Evolutionary conservation across 2,329 filamentous ascomycete species (phyloP).

Genomic region (Phyllosticta paracitricarpa): DNA sequence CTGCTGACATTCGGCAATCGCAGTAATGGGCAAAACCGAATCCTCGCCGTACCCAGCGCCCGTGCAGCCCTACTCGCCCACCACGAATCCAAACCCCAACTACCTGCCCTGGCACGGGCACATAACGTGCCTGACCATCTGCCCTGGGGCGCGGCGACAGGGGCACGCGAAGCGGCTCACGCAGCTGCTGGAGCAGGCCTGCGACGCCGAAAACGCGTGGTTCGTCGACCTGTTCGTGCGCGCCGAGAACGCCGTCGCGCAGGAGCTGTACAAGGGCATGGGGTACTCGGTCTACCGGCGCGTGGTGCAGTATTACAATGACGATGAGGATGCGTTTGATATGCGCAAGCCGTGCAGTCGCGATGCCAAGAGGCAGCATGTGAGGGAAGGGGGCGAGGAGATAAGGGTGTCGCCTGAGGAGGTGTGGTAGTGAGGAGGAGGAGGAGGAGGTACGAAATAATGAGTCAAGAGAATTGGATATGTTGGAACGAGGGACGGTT

Average conservation of each 20-base stretch:
- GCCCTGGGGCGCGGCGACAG: constrained; percentile 72
- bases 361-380: constrained; percentile 65
- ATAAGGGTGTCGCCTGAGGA: constrained; percentile 71
- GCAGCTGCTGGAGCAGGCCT: constrained; percentile 68
- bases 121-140: constrained; percentile 89
- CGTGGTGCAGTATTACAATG: constrained; percentile 87
- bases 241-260: constrained; percentile 77
- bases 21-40: constrained; percentile 96
- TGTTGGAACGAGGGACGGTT: too few relatives aligned
- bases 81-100: constrained; percentile 41
- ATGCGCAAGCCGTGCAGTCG: constrained; percentile 88
- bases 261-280: constrained; percentile 80
- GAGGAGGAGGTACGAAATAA: not conserved
- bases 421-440: constrained; percentile 55
- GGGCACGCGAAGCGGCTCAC: constrained; percentile 81
- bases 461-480: not conserved
- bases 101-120: constrained; percentile 99
- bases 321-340: constrained; percentile 92
- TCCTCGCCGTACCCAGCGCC: constrained; percentile 63
- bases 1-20: not conserved
- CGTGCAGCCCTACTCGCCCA: constrained; percentile 59
- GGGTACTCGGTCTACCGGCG: constrained; percentile 82
- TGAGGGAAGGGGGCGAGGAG: constrained; percentile 70
- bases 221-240: constrained; percentile 95
- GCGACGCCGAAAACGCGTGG: constrained; percentile 76